Evolutionary conservation across 257 asterid genomes (phyloP).

Genomic region (Henckelia pumila): DNA sequence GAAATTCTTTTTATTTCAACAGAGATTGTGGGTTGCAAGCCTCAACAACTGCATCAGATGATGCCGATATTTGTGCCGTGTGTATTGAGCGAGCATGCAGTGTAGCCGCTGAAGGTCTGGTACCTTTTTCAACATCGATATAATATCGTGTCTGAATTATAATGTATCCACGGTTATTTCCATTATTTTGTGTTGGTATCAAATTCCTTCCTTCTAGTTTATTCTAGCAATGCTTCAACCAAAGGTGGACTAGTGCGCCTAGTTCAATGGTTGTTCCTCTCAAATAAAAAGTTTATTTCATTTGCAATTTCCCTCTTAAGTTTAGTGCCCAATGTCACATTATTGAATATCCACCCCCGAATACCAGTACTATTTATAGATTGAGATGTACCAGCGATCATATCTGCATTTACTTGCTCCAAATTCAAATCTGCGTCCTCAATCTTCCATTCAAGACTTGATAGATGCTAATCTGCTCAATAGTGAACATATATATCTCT

Average conservation of each 20-base stretch:
- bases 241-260: neutral
- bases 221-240: neutral
- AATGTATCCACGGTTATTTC: neutral
- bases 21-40: constrained; percentile 81
- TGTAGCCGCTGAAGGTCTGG: constrained; percentile 80
- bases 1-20: constrained; percentile 28
- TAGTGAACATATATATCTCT: neutral
- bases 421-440: neutral
- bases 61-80: constrained; percentile 79
- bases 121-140: constrained; percentile 7
- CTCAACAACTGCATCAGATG: constrained; percentile 66
- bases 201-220: neutral
- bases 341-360: neutral
- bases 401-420: neutral
- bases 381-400: neutral
- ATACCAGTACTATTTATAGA: neutral
- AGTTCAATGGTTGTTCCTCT: neutral
- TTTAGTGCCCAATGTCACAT: neutral
- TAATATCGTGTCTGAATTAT: neutral
- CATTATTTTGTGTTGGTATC: neutral
- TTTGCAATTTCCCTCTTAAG: neutral
- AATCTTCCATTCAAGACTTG: neutral
- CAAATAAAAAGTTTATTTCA: neutral
- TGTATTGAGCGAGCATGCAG: constrained; percentile 88
- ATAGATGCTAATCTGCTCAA: neutral